Percentiles rank a stretch among this genome's conserved stretches.
Evolutionary conservation across 345 rosid species (phyloP).

Genomic region (Aegle marmelos): DNA sequence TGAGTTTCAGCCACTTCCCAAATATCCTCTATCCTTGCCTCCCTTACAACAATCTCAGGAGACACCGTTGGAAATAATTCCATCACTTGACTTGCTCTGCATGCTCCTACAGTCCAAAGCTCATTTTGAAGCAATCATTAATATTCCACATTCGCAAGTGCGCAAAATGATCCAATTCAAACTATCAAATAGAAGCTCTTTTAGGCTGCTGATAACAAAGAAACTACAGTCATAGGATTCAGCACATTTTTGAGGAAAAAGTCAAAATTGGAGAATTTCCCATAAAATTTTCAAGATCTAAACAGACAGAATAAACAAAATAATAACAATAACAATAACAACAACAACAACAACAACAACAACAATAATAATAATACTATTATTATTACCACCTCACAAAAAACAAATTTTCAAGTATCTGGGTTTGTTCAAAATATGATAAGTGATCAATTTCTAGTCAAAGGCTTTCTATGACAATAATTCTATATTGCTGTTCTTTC

Average conservation of each 20-base stretch:
- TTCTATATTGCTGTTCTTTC: background rate
- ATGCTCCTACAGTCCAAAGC: constrained; percentile 39
- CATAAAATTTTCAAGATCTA: background rate
- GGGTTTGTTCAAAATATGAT: background rate
- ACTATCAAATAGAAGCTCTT: background rate
- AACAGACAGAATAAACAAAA: background rate
- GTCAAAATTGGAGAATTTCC: background rate
- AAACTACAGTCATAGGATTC: background rate
- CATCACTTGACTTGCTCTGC: constrained; percentile 79
- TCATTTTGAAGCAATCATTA: background rate
- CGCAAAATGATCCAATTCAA: background rate
- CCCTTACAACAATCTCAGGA: constrained; percentile 83
- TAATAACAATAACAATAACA: background rate
- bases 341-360: too few species aligned
- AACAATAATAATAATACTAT: too few species aligned
- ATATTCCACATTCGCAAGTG: background rate
- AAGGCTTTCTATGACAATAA: background rate
- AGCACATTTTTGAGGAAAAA: background rate
- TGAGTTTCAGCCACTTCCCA: constrained; percentile 99
- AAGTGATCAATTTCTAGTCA: background rate
- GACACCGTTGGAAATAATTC: constrained; percentile 67
- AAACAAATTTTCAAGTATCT: background rate
- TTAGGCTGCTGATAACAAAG: background rate
- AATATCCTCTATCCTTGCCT: constrained; percentile 87
- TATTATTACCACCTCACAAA: background rate